Conservation (phyloP, 352 stramenopile genomes). For the Globisporangium middletonii region DNA sequence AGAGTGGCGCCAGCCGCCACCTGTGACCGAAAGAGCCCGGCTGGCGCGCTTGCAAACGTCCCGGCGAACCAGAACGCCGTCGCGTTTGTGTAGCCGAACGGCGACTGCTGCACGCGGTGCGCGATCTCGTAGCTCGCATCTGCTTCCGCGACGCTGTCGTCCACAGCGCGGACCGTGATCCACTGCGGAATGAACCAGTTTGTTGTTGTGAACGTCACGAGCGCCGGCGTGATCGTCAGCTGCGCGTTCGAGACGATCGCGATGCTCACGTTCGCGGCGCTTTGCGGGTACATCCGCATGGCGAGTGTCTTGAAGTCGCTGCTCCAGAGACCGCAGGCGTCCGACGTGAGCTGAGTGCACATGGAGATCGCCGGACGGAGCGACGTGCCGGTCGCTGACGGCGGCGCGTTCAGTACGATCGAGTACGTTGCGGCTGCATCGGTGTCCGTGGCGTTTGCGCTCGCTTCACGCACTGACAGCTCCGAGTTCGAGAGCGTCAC, state of each 20-base stretch:
- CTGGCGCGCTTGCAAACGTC: conserved; percentile 17
- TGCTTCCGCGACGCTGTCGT: conserved; percentile 39
- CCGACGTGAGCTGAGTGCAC: conserved; percentile 23
- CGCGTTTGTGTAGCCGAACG: conserved; percentile 34
- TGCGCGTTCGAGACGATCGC: conserved; percentile 44
- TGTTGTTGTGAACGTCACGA: conserved; percentile 51
- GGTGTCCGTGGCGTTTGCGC: not conserved
- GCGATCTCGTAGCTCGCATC: conserved; percentile 32
- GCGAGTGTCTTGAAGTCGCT: conserved; percentile 21
- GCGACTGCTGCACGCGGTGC: conserved; percentile 46
- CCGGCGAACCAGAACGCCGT: conserved; percentile 58
- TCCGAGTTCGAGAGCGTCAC: conserved; percentile 43
- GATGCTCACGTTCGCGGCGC: conserved; percentile 46
- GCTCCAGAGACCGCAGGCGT: conserved; percentile 44
- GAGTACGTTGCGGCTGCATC: conserved; percentile 24
- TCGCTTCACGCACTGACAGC: conserved; percentile 33
- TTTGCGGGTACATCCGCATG: conserved; percentile 21
- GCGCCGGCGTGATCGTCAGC: conserved; percentile 36
- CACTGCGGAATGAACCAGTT: conserved; percentile 64
- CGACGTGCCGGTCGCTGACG: conserved; percentile 11
- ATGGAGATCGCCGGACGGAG: conserved; percentile 17
- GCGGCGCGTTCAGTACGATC: conserved; percentile 64
- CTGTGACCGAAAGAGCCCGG: not conserved
- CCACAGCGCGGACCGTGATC: conserved; percentile 37
- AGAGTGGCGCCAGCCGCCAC: conserved; percentile 8